Evolutionary conservation across 495 filamentous ascomycete genomes (phyloP), one percentile per base, ranked within the genome.

Genomic region (Cercophora scortea): DNA sequence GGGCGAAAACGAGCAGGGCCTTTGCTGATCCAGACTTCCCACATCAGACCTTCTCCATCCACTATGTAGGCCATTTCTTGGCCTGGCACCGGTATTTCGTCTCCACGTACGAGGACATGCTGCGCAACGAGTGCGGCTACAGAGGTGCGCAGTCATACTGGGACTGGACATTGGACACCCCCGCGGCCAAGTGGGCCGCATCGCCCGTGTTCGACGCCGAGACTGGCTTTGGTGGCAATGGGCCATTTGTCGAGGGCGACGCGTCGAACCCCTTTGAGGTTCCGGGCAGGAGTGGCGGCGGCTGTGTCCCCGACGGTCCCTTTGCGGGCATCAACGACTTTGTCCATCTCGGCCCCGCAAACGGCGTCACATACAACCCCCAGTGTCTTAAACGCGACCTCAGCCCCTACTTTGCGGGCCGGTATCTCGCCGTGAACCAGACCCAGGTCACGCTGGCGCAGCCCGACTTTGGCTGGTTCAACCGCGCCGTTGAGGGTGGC

Each of bases 21-120:
- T 33, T 15, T 36, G 15, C 25, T 25, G 25, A 25, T 5, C 25
- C 25, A 25, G 25, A 25, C 25, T 25, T 2, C 25, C 5, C 25
- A 25, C 25, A 25, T 5, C 25, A 76, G 51, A 70, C 79, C 42
- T 75, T 76, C 53, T 65, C 72, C 35, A 76, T 44, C 34, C 42
- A 52, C 3, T 19, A 58, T 13, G 11, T 55, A 18, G 54, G 57
- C 15, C 54, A 61, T 33, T 80, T 88, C 64, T 68, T 87, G 19
- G 66, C 77, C 9, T 87, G 83, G 72, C 86, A 88, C 65, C 73
- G 82, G 17, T 82, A 84, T 61, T 87, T 79, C 60, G 71, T 79
- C 55, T 78, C 64, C 59, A 63, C 71, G 12, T 86, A 79, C 61
- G 85, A 87, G 65, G 69, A 79, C 59, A 80, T 82, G 6, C 71